Conservation (phyloP, 192 early-diverging fungal species). For the Backusella liffmaniae region DNA sequence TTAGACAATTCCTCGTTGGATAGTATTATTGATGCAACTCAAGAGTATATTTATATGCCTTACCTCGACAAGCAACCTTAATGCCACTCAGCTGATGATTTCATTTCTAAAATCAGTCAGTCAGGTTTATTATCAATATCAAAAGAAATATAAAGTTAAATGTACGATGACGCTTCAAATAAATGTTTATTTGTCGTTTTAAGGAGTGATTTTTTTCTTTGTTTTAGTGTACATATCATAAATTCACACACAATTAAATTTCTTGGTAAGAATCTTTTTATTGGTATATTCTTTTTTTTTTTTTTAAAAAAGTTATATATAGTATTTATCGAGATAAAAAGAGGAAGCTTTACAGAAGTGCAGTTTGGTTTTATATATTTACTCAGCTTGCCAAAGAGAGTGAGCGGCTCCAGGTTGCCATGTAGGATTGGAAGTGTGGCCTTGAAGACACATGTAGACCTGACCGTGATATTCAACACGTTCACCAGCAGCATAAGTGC, state of each 20-base stretch:
- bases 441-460: constrained; percentile 47
- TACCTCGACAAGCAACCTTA: neutral
- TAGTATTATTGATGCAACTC: too few species aligned
- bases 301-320: too few species aligned
- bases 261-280: too few species aligned
- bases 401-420: constrained; percentile 44
- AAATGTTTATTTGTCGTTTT: constrained; percentile 6
- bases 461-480: constrained; percentile 44
- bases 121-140: too few species aligned
- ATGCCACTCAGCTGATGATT: neutral
- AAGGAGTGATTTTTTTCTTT: too few species aligned
- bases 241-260: too few species aligned
- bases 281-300: too few species aligned
- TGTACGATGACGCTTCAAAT: too few species aligned
- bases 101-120: neutral
- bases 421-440: constrained; percentile 41
- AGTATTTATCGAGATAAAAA: neutral
- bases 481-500: constrained; percentile 47
- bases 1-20: too few species aligned
- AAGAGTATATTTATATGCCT: too few species aligned
- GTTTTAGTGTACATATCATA: too few species aligned
- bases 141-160: too few species aligned
- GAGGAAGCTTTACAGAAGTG: neutral
- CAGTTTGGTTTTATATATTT: constrained; percentile 6
- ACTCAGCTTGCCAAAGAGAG: constrained; percentile 44